phyloP scores from a whole-genome alignment of 495 filamentous ascomycete species.

The Podospora didyma region DNA sequence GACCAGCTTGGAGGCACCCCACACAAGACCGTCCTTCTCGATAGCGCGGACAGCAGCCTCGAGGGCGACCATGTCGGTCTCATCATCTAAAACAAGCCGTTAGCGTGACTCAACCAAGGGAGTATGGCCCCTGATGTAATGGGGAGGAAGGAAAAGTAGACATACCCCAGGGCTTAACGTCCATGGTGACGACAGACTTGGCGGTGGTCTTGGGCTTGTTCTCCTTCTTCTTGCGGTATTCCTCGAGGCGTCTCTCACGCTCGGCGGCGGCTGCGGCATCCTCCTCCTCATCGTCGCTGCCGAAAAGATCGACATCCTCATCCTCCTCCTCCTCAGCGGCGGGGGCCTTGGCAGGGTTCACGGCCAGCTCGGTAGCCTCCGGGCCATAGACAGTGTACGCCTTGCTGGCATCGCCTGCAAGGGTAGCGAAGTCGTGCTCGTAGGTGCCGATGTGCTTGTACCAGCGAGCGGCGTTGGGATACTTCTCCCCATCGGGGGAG shows the following conservation, averaged over 20 bases:
- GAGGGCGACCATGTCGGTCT: constrained; percentile 81
- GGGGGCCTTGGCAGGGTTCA: constrained; percentile 85
- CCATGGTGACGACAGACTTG: constrained; percentile 92
- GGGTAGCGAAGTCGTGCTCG: constrained; percentile 83
- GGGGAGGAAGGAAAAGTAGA: constrained; percentile 14
- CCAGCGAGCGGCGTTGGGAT: constrained; percentile 92
- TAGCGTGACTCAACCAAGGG: constrained; percentile 12
- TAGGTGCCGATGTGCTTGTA: constrained; percentile 96
- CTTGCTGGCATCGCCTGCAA: constrained; percentile 87
- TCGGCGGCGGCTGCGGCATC: constrained; percentile 78
- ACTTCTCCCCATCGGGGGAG: constrained; percentile 75
- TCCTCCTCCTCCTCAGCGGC: constrained; percentile 61
- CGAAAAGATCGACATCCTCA: constrained; percentile 85
- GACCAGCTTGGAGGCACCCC: constrained; percentile 89
- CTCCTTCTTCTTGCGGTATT: constrained; percentile 97
- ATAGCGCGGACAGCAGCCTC: constrained; percentile 82
- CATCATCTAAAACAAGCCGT: constrained; percentile 59
- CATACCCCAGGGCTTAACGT: constrained; percentile 99
- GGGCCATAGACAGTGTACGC: constrained; percentile 88
- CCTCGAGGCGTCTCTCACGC: constrained; percentile 82
- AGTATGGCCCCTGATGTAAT: neutral
- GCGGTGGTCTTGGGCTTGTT: constrained; percentile 83
- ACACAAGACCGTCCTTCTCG: constrained; percentile 89
- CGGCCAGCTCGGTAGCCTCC: constrained; percentile 65
- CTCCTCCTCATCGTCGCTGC: constrained; percentile 85